A percentile compares a stretch with the other conserved stretches of the same genome.
These are phyloP conservation scores for Tardiomyces depauwii DNA, from an alignment of 1,139 yeast genomes.

Conservation along the genomic window DNA sequence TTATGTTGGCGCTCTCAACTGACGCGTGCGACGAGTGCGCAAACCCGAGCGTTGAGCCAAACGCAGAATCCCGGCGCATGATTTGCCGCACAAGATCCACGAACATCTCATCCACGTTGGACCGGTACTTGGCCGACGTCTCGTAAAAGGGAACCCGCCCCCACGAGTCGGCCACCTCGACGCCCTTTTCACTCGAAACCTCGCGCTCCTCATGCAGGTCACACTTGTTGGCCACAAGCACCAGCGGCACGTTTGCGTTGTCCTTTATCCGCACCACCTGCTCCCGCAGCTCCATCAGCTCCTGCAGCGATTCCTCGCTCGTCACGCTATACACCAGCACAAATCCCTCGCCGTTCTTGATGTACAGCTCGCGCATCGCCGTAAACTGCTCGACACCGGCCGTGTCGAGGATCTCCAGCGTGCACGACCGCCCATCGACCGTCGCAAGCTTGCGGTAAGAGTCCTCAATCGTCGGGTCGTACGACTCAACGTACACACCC, in stretches of 20 bases:
- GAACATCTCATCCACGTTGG: conserved; percentile 84
- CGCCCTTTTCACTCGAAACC: conserved; percentile 25
- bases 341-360: conserved; percentile 35
- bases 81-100: conserved; percentile 73
- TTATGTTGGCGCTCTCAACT: neutral
- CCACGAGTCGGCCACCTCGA: conserved; percentile 72
- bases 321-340: conserved; percentile 70
- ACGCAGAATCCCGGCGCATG: conserved; percentile 25
- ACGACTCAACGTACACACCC: conserved; percentile 63
- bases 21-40: conserved; percentile 1
- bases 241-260: conserved; percentile 28
- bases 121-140: conserved; percentile 80
- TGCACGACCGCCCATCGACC: conserved; percentile 29
- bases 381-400: conserved; percentile 38
- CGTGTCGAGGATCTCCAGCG: conserved; percentile 34
- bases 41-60: conserved; percentile 6
- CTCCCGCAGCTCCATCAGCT: conserved; percentile 68
- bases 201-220: conserved; percentile 69
- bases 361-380: conserved; percentile 55
- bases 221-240: conserved; percentile 35
- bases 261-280: conserved; percentile 88
- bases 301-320: conserved; percentile 70
- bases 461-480: conserved; percentile 92
- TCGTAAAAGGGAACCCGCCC: conserved; percentile 74
- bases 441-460: conserved; percentile 30